Percentiles rank a stretch among this genome's conserved stretches.
Evolutionary conservation across 805 yeast genomes (phyloP).

Genomic region (Clavispora phyllophila): DNA sequence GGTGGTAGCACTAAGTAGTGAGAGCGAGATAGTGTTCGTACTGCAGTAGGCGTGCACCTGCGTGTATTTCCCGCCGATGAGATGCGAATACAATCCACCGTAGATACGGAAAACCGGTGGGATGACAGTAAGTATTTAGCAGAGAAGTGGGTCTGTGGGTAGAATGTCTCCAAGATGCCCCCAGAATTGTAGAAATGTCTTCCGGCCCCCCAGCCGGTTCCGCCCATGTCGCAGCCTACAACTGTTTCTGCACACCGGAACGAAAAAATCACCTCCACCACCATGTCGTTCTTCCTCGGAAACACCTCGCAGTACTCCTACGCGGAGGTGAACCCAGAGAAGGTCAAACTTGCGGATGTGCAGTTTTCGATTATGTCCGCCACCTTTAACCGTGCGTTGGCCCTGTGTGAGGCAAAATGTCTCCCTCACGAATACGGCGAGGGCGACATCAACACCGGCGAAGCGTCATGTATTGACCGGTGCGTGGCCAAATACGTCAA

Average conservation of each 20-base stretch:
- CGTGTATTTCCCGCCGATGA: no score
- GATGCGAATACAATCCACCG: no score
- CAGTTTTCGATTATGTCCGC: constrained; percentile 60
- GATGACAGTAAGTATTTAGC: no score
- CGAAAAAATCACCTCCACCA: not conserved
- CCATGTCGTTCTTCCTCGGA: constrained; percentile 64
- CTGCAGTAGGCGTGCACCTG: no score
- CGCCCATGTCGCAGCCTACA: not conserved
- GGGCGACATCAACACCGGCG: constrained; percentile 80
- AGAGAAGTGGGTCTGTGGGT: no score
- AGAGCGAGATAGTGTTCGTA: no score
- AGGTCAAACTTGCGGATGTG: constrained; percentile 56
- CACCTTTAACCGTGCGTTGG: constrained; percentile 43
- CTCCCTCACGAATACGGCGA: constrained; percentile 84
- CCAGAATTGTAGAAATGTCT: not conserved
- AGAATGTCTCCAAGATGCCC: no score
- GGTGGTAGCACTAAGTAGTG: no score
- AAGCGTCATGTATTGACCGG: constrained; percentile 73
- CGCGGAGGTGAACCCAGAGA: constrained; percentile 54
- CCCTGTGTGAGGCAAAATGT: constrained; percentile 70
- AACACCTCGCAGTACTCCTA: constrained; percentile 35
- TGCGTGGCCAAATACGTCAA: constrained; percentile 81
- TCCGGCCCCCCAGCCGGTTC: not conserved
- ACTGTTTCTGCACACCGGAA: not conserved
- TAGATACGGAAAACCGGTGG: no score